phyloP scores from a whole-genome alignment of 306 rosid species.

The Corylus heterophylla region DNA sequence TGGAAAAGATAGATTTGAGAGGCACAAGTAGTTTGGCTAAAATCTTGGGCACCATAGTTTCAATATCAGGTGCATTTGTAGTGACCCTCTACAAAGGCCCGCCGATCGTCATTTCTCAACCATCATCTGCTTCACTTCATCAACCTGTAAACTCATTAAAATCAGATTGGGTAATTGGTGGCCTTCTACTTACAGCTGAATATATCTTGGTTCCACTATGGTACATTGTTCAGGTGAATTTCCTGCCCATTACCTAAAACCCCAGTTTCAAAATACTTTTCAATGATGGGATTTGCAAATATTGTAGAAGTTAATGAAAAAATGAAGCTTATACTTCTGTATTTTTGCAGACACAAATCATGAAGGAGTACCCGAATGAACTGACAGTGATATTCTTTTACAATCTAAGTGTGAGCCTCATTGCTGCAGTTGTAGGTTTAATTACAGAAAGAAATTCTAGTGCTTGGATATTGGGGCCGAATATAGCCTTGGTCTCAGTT shows the following conservation, averaged over 20 bases:
- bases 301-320: background rate
- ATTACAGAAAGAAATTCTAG: conserved; percentile 55
- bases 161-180: conserved; percentile 68
- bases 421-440: conserved; percentile 53
- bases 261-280: background rate
- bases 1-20: conserved; percentile 64
- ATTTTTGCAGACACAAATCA: conserved; percentile 66
- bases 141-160: conserved; percentile 38
- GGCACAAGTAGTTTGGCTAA: conserved; percentile 74
- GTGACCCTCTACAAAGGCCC: conserved; percentile 86
- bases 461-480: conserved; percentile 67
- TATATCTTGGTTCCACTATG: conserved; percentile 71
- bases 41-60: conserved; percentile 71
- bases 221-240: conserved; percentile 72
- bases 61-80: conserved; percentile 83
- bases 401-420: conserved; percentile 57
- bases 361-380: conserved; percentile 84
- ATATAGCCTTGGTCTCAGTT: conserved; percentile 62
- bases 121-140: conserved; percentile 35
- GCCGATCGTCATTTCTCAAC: conserved; percentile 37
- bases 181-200: conserved; percentile 60
- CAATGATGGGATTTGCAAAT: background rate
- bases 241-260: background rate
- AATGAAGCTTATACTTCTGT: background rate
- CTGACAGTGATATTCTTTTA: conserved; percentile 74